Evolutionary conservation across 345 rosid species (phyloP).

Genomic region (Rubroshorea leprosula): DNA sequence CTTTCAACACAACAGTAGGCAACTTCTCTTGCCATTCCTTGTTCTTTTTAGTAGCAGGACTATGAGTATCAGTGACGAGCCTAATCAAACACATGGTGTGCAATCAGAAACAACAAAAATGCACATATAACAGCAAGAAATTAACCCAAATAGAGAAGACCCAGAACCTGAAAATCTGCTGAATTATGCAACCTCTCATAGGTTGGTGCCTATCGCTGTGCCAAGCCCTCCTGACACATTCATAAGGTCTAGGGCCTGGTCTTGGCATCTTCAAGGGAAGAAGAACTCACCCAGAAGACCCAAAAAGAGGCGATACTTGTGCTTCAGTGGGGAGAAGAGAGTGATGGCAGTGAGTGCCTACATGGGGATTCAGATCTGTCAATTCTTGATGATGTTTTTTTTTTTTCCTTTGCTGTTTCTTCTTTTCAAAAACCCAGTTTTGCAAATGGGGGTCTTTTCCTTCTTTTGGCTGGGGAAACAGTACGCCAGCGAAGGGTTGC

Average conservation of each 20-base stretch:
- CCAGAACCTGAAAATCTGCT: slow-evolving; percentile 86
- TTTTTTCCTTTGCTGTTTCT: slow-evolving; percentile 17
- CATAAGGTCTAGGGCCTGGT: not conserved
- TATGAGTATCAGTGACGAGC: slow-evolving; percentile 59
- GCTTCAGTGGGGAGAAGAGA: slow-evolving; percentile 6
- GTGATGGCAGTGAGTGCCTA: not conserved
- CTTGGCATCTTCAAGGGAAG: not conserved
- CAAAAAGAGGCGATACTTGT: slow-evolving; percentile 82
- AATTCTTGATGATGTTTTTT: slow-evolving; percentile 16
- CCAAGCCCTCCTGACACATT: slow-evolving; percentile 68
- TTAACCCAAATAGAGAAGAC: slow-evolving; percentile 14
- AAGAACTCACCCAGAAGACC: slow-evolving; percentile 73
- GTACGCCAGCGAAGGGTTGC: slow-evolving; percentile 17
- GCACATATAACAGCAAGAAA: slow-evolving; percentile 2
- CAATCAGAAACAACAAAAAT: slow-evolving; percentile 16
- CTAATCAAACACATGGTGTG: slow-evolving; percentile 41
- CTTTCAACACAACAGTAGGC: slow-evolving; percentile 68
- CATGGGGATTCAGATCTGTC: slow-evolving; percentile 29
- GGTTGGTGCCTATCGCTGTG: slow-evolving; percentile 95
- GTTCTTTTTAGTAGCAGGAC: slow-evolving; percentile 62
- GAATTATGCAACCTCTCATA: slow-evolving; percentile 77
- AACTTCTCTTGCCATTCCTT: slow-evolving; percentile 92
- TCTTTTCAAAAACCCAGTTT: slow-evolving; percentile 35
- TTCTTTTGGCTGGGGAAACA: slow-evolving; percentile 27
- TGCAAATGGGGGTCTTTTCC: slow-evolving; percentile 13